These are phyloP conservation scores for Vigna radiata DNA, from an alignment of 306 rosid species.

Conservation along the genomic window DNA sequence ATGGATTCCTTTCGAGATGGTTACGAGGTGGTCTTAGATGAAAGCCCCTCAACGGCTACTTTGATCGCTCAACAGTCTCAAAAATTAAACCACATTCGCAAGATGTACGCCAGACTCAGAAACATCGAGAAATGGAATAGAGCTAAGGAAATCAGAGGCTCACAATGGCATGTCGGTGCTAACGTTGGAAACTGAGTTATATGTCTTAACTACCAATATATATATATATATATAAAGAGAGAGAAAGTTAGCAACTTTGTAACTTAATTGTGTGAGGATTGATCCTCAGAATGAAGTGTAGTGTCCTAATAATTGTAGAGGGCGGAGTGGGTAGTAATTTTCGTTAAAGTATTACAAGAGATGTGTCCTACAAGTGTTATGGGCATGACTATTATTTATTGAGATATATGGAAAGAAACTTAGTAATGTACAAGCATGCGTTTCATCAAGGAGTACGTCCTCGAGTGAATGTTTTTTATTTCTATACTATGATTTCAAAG, in stretches of 20 bases:
- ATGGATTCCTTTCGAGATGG: constrained; percentile 88
- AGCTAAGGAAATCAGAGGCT: constrained; percentile 57
- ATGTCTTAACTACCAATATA: not conserved
- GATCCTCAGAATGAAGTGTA: not conserved
- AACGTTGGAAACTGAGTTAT: constrained; percentile 48
- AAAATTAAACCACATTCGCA: constrained; percentile 63
- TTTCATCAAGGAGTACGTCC: constrained; percentile 14
- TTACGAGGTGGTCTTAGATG: constrained; percentile 70
- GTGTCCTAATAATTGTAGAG: constrained; percentile 32
- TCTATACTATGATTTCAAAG: constrained; percentile 1
- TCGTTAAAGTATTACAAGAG: not conserved
- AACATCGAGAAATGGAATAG: constrained; percentile 67
- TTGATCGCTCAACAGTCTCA: constrained; percentile 74
- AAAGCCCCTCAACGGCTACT: constrained; percentile 64
- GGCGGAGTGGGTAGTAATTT: constrained; percentile 8
- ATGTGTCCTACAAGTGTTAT: constrained; percentile 8
- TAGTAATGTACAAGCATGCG: constrained; percentile 2
- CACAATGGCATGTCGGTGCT: not conserved
- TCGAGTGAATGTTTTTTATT: constrained; percentile 30
- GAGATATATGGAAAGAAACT: constrained; percentile 7
- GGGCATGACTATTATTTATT: constrained; percentile 44
- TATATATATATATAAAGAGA: not conserved
- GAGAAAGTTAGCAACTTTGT: not conserved
- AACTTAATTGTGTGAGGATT: constrained; percentile 12
- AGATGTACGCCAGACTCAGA: constrained; percentile 69